Conservation (phyloP, 495 filamentous ascomycete species). For the Emericellopsis terricola region DNA sequence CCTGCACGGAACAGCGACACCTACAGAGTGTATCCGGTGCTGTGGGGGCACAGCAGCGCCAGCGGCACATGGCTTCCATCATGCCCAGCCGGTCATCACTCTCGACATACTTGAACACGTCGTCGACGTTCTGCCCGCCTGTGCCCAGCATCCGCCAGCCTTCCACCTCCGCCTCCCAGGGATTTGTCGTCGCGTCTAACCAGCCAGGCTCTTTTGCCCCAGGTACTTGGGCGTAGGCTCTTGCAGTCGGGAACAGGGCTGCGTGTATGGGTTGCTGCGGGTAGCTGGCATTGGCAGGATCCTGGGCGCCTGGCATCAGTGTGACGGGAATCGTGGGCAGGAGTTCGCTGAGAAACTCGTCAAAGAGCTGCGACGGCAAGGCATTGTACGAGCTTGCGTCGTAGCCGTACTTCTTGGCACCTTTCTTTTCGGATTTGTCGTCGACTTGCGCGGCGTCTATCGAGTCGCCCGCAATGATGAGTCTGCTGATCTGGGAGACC, state of each 20-base stretch:
- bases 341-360: constrained; percentile 63
- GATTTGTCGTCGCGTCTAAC: constrained; percentile 86
- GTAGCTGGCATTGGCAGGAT: constrained; percentile 65
- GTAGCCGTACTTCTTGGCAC: constrained; percentile 79
- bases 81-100: constrained; percentile 58
- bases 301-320: constrained; percentile 52
- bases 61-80: constrained; percentile 83
- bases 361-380: constrained; percentile 61
- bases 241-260: constrained; percentile 60
- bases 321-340: constrained; percentile 71
- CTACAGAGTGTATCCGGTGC: constrained; percentile 92
- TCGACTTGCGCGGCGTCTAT: constrained; percentile 23
- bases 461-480: constrained; percentile 87
- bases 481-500: constrained; percentile 53
- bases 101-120: constrained; percentile 78
- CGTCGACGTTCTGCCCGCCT: constrained; percentile 83
- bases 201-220: constrained; percentile 37
- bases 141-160: constrained; percentile 73
- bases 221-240: constrained; percentile 37
- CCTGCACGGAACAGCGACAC: constrained; percentile 11
- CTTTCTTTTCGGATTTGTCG: constrained; percentile 15
- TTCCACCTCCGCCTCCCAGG: constrained; percentile 75
- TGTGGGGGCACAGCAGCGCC: constrained; percentile 84
- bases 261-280: constrained; percentile 73
- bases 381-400: constrained; percentile 77